Base-by-base conservation (phyloP, 2,329 filamentous ascomycete species). In the Ceratocystis diversiconidia region DNA sequence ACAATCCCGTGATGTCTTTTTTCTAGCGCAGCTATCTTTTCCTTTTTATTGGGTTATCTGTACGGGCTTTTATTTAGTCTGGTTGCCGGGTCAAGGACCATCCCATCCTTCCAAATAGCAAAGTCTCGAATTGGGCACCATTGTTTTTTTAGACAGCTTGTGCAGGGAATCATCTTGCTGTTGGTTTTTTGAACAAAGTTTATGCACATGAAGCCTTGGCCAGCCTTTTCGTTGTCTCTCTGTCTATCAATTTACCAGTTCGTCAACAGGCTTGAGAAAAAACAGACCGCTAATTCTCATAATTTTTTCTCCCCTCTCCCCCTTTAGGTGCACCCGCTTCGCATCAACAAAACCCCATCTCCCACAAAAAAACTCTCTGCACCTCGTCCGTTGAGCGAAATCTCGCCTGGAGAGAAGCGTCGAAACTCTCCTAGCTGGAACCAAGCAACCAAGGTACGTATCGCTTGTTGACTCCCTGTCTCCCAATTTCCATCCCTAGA, bases 361-460 rank as follows among this genome's bases (percentile, higher is more conserved):
- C 62, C 66, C 25, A 52, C 63, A 22, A 62, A 67, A 65, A 65
- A 62, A 48, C 63, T 36, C 46, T 59, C 62, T 44, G 63, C 60
- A 62, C 83, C 86, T 73, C 85, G 88, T 71, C 89, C 94, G 67
- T 82, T 99, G 69, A 89, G 90, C 68, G 94, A 99, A 78, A 85
- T 99, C 73, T 90, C 88, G 71, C 88, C 89, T 63, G 88, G 88
- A 69, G 90, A 92, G 76, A 87, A 85, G 75, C 85, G 92, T 73
- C 84, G 92, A 72, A 97, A 97, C 78, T 96, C 92, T 62, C 91
- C 92, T 64, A 95, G 88, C 79, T 95, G 87, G 84, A 91, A 88
- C 72, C 88, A 92, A 74, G 75, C 78, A 68, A 80, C 76, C 78
- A 90, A 88, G 82, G 88, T 92, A 80, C 74, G 75, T 69, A 70